phyloP scores from a whole-genome alignment of 2,329 filamentous ascomycete species.

The Xylaria sp. region DNA sequence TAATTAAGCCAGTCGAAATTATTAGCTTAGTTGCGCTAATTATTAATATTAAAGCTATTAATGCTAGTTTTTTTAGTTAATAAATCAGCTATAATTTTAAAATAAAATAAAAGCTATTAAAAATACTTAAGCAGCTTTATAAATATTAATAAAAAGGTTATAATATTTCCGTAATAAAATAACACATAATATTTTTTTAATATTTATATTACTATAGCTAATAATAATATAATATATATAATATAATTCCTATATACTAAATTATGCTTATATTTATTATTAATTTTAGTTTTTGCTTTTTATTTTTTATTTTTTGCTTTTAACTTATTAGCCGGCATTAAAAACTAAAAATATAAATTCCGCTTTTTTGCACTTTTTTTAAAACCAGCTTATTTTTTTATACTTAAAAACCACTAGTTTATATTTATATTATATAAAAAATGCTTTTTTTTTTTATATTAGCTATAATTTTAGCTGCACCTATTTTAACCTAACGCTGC shows the following conservation, averaged over 20 bases:
- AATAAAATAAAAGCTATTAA: neutral
- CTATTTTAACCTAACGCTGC: neutral
- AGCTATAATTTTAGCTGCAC: neutral
- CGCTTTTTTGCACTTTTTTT: neutral
- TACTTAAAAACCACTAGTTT: neutral
- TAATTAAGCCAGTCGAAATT: constrained; percentile 3
- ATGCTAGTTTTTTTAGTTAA: no score
- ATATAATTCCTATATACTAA: no score
- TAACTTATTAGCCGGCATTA: no score
- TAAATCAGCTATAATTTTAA: neutral
- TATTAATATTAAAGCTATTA: constrained; percentile 5
- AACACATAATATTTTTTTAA: no score
- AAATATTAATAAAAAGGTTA: neutral
- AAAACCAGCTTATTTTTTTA: neutral
- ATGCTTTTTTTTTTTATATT: constrained; percentile 8
- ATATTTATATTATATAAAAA: neutral
- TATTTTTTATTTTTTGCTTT: no score
- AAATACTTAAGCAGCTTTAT: neutral
- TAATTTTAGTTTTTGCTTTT: no score
- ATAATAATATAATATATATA: no score
- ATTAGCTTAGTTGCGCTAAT: neutral
- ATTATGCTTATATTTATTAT: no score
- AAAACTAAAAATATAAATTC: neutral
- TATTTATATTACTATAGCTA: no score
- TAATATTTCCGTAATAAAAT: no score